phyloP scores from a whole-genome alignment of 768 basidiomycete genomes.

The Trametes sanguinea region DNA sequence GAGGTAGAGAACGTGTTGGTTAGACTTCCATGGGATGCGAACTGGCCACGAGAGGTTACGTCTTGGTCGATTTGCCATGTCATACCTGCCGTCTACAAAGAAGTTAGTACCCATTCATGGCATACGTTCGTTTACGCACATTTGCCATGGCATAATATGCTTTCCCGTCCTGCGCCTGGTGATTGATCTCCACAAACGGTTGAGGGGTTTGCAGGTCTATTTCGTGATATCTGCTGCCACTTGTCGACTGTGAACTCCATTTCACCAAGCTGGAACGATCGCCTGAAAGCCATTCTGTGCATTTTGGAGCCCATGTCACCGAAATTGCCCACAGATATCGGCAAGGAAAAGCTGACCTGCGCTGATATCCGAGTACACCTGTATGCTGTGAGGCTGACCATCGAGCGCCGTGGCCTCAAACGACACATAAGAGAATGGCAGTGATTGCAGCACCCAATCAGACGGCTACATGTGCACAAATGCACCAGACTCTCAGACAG shows the following conservation, averaged over 20 bases:
- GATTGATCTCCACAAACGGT: constrained; percentile 6
- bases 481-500: too few species aligned
- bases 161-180: constrained; percentile 20
- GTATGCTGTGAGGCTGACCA: constrained; percentile 35
- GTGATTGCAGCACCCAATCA: constrained; percentile 41
- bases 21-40: constrained; percentile 22
- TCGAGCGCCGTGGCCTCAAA: constrained; percentile 35
- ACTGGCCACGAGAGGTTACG: constrained; percentile 18
- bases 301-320: too few species aligned
- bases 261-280: constrained; percentile 1
- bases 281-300: constrained; percentile 21
- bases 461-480: constrained; percentile 29
- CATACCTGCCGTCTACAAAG: not conserved
- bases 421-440: constrained; percentile 43
- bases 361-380: constrained; percentile 44
- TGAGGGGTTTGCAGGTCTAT: constrained; percentile 8
- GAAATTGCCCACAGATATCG: too few species aligned
- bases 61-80: constrained; percentile 21
- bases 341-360: constrained; percentile 29
- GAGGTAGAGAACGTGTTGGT: constrained; percentile 5
- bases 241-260: constrained; percentile 15
- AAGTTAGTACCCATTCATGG: not conserved
- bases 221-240: constrained; percentile 14
- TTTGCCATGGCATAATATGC: constrained; percentile 19
- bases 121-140: not conserved